Conservation (phyloP, 306 rosid genomes). For the Cicer chorassanicum region DNA sequence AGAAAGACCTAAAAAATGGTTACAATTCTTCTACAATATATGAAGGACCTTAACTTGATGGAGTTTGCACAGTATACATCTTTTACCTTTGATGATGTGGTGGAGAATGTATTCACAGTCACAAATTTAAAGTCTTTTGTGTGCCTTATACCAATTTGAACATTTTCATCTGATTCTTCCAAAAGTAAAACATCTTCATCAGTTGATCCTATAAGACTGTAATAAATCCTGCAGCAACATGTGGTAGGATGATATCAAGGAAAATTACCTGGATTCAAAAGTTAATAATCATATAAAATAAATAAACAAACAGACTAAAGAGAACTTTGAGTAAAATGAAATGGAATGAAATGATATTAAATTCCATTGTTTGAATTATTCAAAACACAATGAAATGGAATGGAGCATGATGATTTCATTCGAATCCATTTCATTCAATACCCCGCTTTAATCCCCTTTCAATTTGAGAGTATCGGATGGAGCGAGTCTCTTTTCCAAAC, state of each 20-base stretch:
- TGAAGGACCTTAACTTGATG: slow-evolving; percentile 34
- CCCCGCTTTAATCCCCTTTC: not conserved
- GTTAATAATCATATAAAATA: slow-evolving; percentile 31
- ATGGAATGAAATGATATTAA: not conserved
- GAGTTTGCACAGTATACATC: slow-evolving; percentile 37
- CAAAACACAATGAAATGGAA: slow-evolving; percentile 3
- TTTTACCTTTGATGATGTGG: slow-evolving; percentile 78
- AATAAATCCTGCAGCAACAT: slow-evolving; percentile 63
- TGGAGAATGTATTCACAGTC: slow-evolving; percentile 70
- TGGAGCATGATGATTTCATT: not conserved
- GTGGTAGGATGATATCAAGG: slow-evolving; percentile 8
- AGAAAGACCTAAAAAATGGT: slow-evolving; percentile 81
- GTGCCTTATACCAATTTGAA: slow-evolving; percentile 64
- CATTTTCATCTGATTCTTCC: slow-evolving; percentile 75
- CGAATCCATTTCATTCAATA: not conserved
- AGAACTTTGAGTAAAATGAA: not conserved
- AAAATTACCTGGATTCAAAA: slow-evolving; percentile 15
- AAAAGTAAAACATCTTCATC: slow-evolving; percentile 81
- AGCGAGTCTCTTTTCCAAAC: not conserved
- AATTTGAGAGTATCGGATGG: not conserved
- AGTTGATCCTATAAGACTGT: slow-evolving; percentile 86
- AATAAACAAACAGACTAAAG: slow-evolving; percentile 6
- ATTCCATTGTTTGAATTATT: slow-evolving; percentile 9
- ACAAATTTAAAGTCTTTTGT: slow-evolving; percentile 85
- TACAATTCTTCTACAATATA: slow-evolving; percentile 48